These are phyloP conservation scores for Colletotrichum limetticola DNA, from an alignment of 2,329 filamentous ascomycete species.

Conservation along the genomic window DNA sequence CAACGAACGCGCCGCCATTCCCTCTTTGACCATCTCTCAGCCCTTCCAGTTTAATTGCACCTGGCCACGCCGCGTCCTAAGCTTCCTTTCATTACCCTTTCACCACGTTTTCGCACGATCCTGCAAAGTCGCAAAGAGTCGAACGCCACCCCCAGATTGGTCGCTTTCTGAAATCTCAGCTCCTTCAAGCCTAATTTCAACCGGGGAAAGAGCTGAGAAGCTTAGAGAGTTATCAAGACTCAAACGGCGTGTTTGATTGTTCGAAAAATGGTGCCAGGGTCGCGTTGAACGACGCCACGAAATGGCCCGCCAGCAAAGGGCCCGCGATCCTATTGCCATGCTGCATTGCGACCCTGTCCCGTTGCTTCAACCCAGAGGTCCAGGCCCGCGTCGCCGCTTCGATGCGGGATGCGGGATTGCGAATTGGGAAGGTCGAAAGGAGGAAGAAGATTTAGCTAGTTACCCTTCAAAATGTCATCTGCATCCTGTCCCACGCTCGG, in stretches of 20 bases:
- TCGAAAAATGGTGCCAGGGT: background rate
- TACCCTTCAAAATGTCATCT: background rate
- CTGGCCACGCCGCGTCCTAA: background rate
- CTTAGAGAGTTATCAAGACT: background rate
- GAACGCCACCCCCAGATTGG: background rate
- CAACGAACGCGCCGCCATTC: background rate
- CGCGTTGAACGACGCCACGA: background rate
- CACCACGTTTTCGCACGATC: background rate
- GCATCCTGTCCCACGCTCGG: background rate
- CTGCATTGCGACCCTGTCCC: background rate
- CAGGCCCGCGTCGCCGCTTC: conserved; percentile 1
- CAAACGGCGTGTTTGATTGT: background rate
- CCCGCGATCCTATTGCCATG: background rate
- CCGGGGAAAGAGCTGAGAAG: background rate
- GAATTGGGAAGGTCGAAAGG: background rate
- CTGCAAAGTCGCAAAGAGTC: background rate
- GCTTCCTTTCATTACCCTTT: background rate
- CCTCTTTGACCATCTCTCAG: background rate
- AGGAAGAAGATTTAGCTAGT: background rate
- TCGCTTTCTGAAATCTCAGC: background rate
- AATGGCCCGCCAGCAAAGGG: background rate
- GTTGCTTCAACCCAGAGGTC: background rate
- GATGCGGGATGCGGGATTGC: background rate
- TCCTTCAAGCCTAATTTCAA: background rate
- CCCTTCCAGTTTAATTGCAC: background rate